Evolutionary conservation across 306 rosid species (phyloP).

Genomic region (Sesbania bispinosa): DNA sequence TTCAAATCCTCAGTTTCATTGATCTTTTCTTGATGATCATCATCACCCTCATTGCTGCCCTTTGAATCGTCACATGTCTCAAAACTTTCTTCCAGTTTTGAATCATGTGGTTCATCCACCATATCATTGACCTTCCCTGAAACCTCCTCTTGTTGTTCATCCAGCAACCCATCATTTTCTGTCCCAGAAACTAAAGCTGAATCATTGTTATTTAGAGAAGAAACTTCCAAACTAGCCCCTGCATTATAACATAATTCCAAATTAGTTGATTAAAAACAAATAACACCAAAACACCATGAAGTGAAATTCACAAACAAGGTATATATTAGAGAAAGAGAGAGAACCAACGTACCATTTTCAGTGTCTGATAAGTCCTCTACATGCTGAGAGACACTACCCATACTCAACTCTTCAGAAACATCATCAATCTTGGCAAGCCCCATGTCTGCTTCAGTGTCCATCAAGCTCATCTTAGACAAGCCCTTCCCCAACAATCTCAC

Average conservation of each 20-base stretch:
- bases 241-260: constrained; percentile 1
- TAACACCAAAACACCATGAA: background rate
- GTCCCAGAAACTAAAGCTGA: too few relatives aligned
- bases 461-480: constrained; percentile 48
- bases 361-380: constrained; percentile 11
- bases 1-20: background rate
- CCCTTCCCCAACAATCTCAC: constrained; percentile 60
- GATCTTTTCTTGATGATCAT: too few relatives aligned
- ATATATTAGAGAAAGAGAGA: background rate
- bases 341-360: constrained; percentile 33
- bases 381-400: constrained; percentile 20
- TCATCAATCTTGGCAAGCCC: constrained; percentile 28
- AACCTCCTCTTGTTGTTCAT: background rate
- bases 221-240: constrained; percentile 41
- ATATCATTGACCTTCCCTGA: background rate
- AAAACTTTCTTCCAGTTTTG: too few relatives aligned
- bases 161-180: too few relatives aligned
- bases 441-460: constrained; percentile 32
- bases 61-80: too few relatives aligned
- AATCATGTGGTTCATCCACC: too few relatives aligned
- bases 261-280: background rate
- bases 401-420: constrained; percentile 40
- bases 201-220: constrained; percentile 5
- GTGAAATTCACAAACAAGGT: too few relatives aligned
- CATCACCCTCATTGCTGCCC: too few relatives aligned